Base-by-base conservation (phyloP, 1,284 basidiomycete genomes). In the Mycena citricolor region DNA sequence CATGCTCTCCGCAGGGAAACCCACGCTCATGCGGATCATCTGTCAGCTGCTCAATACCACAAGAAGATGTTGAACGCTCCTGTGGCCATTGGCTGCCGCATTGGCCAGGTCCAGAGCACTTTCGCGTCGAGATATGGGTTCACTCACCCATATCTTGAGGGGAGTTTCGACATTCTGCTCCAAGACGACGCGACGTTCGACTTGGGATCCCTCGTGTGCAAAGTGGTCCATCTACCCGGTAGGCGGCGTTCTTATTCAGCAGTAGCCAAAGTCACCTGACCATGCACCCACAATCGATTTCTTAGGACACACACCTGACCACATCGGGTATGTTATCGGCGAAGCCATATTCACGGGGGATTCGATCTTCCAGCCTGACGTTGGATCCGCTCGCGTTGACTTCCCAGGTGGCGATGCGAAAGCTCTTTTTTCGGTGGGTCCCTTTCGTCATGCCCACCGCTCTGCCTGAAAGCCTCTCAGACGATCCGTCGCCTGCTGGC, bases 281-380 rank as follows among this genome's bases (percentile, higher is more conserved):
- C 67, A 69, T 40, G 67, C 68, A 4, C 66, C 64, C 14, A 67
- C 68, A 44, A 64, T n/a, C n/a, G n/a, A 67, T 46, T 57, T 70
- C 13, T 66, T 75, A 0, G 76, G 77, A 12, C 77, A 80, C 42
- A 78, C 73, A 0, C 78, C 77, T 5, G 78, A 79, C 57, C 71
- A 78, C 50, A 59, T 78, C 19, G 75, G 66, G 5, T 71, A 67
- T 47, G 53, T 68, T 22, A 54, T 69, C 24, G 67, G 67, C n/a
- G 61, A 63, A 35, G 60, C 63, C 7, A 64, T 68, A 13, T 71
- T 70, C 49, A 64, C 64, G 2, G 68, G 68, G 2, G 69, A 71
- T 36, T 69, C 68, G 4, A 69, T 70, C 34, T 71, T 71, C 51
- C 38, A 69, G 65, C 68, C 68, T 20, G 68, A 70, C 37, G 60